Conservation (phyloP, 108 stramenopile genomes). For the Nannochloropsis salina region DNA sequence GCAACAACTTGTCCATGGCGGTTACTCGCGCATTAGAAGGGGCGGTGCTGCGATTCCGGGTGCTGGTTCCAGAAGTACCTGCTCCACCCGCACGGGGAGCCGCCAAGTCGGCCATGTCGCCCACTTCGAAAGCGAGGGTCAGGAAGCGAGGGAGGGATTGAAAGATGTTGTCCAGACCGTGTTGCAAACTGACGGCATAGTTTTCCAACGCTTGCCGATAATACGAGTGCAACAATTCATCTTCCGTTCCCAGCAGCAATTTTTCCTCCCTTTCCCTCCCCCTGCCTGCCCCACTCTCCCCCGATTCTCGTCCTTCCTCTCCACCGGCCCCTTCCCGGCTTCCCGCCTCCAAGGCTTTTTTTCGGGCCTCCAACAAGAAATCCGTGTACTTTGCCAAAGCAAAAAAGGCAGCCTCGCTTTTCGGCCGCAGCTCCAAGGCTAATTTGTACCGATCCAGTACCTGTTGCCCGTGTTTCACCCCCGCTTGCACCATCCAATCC, state of each 20-base stretch:
- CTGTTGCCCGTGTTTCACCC: slow-evolving; percentile 49
- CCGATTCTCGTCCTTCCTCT: background rate
- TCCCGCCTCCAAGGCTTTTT: slow-evolving; percentile 23
- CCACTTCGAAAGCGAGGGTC: slow-evolving; percentile 47
- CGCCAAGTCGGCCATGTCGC: background rate
- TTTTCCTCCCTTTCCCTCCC: slow-evolving; percentile 32
- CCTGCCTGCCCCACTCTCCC: slow-evolving; percentile 24
- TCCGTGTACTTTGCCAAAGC: slow-evolving; percentile 46
- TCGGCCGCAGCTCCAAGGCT: slow-evolving; percentile 42
- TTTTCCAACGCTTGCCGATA: slow-evolving; percentile 45
- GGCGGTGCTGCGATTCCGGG: background rate
- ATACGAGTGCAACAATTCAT: slow-evolving; percentile 40
- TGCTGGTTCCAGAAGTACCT: background rate
- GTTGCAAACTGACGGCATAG: slow-evolving; percentile 42
- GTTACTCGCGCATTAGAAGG: slow-evolving; percentile 27
- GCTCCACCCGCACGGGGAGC: background rate
- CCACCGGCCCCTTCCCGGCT: background rate
- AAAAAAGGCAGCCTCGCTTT: slow-evolving; percentile 46
- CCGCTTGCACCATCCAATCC: slow-evolving; percentile 50
- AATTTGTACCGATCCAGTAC: slow-evolving; percentile 50
- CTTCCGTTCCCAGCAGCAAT: slow-evolving; percentile 19
- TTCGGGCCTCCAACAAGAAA: slow-evolving; percentile 45
- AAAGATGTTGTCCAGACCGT: slow-evolving; percentile 48
- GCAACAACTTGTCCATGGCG: slow-evolving; percentile 31
- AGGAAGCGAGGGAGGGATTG: slow-evolving; percentile 50